Evolutionary conservation across 306 rosid species (phyloP).

Genomic region (Fragaria vesca): DNA sequence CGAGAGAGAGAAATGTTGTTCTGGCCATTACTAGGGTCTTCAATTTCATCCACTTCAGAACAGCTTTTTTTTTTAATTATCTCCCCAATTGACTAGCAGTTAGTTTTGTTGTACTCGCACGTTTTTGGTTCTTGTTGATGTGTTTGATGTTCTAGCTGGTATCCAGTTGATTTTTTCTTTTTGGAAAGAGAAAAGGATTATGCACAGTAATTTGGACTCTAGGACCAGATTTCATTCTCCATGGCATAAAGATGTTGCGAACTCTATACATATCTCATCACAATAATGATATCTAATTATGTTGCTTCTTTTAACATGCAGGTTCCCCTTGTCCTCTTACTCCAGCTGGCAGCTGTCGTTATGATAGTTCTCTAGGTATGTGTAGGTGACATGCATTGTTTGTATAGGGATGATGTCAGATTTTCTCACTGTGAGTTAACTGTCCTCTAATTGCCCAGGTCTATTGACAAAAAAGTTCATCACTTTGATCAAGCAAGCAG

Average conservation of each 20-base stretch:
- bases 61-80: not conserved
- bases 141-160: not conserved
- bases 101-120: not conserved
- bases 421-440: conserved; percentile 36
- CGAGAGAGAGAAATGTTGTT: not conserved
- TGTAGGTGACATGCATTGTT: conserved; percentile 16
- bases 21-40: not conserved
- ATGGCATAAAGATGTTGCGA: not conserved
- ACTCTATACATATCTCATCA: not conserved
- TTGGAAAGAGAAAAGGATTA: not conserved
- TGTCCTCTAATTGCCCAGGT: conserved; percentile 57
- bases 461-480: conserved; percentile 92
- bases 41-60: not conserved
- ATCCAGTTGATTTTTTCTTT: not conserved
- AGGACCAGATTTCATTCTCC: not conserved
- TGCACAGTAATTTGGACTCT: conserved; percentile 8
- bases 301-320: conserved; percentile 28
- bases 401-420: conserved; percentile 23
- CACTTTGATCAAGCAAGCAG: conserved; percentile 87
- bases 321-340: conserved; percentile 89
- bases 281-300: not conserved
- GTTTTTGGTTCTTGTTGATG: not conserved
- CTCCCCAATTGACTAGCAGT: not conserved
- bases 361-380: conserved; percentile 93
- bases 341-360: conserved; percentile 88